A percentile compares a stretch with the other conserved stretches of the same genome.
phyloP scores from a whole-genome alignment of 2,329 filamentous ascomycete genomes.

The Exophiala sideris region DNA sequence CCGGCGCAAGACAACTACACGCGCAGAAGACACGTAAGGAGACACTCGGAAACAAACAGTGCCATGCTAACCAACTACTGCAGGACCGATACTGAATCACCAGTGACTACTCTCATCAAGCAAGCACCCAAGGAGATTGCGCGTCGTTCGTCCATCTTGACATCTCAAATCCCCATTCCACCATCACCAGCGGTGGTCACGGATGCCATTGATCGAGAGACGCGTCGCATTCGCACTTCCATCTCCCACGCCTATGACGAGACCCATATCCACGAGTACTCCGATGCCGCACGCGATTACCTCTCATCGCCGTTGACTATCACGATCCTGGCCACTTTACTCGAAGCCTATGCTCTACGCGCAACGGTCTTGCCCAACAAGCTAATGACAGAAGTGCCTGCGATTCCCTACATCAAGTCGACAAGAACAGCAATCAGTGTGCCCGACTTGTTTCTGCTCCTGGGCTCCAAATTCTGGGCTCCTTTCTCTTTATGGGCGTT shows the following conservation, averaged over 20 bases:
- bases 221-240: slow-evolving; percentile 53
- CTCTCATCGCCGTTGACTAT: slow-evolving; percentile 72
- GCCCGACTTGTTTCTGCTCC: slow-evolving; percentile 72
- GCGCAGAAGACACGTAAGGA: slow-evolving; percentile 35
- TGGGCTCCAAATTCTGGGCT: slow-evolving; percentile 79
- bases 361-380: slow-evolving; percentile 69
- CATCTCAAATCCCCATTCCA: slow-evolving; percentile 66
- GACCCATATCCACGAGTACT: slow-evolving; percentile 64
- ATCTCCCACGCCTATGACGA: slow-evolving; percentile 60
- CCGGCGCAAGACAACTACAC: slow-evolving; percentile 29
- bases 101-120: slow-evolving; percentile 21
- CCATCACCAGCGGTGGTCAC: slow-evolving; percentile 77
- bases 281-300: slow-evolving; percentile 63
- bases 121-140: slow-evolving; percentile 38
- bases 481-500: slow-evolving; percentile 72
- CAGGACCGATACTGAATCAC: slow-evolving; percentile 23
- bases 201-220: slow-evolving; percentile 67
- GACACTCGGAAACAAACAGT: slow-evolving; percentile 27
- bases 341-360: slow-evolving; percentile 70
- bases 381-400: slow-evolving; percentile 65
- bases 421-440: slow-evolving; percentile 62
- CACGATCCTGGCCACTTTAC: slow-evolving; percentile 62
- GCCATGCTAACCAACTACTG: slow-evolving; percentile 8
- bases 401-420: slow-evolving; percentile 54
- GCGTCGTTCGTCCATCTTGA: slow-evolving; percentile 40